Evolutionary conservation across 1,139 yeast species (phyloP), one percentile per base, ranked within the genome.

Genomic region (Blastobotrys ciferrii): DNA sequence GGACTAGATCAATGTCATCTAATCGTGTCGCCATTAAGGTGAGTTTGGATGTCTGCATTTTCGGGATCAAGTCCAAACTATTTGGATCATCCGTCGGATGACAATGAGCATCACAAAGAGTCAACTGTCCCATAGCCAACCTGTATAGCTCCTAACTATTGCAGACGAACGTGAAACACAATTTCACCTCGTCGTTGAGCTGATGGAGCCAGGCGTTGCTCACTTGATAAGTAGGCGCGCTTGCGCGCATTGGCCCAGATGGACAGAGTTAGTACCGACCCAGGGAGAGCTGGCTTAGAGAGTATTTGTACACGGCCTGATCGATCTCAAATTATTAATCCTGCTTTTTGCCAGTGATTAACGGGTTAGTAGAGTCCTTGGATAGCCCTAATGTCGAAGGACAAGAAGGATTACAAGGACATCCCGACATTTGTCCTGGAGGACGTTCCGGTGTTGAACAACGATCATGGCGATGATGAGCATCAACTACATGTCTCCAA

Each of bases 61-160:
- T 25, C 7, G 49, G 58, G 4, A 61, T 48, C 2, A 51, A 46
- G 4, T 46, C 57, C 30, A 64, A 51, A 12, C 53, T 49, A 12
- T 53, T 58, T 9, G 61, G 61, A 17, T 54, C 51, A 32, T 68
- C 71, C 1, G 70, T 62, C 2, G 70, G 66, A 62, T 84, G 91
- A 60, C 91, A 84, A 58, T 84, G 91, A 0, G 85, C 80, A 65
- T 84, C 91, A 23, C 70, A 72, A 11, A 57, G 35, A 23, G 13
- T 23, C 9, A 23, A 9, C 5, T 23, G 28, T 9, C 28, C 28
- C 28, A 23, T 23, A 9, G 9, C 28, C 9, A 9, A 25, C 28
- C 25, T 36, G 4, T 42, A 15, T n/a, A 6, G 7, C 14, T 14
- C 23, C 19, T 12, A 14, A n/a, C 5, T 31, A 15, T 33, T 14